phyloP scores from a whole-genome alignment of 2,329 filamentous ascomycete species.

The Talaromyces pinophilus region DNA sequence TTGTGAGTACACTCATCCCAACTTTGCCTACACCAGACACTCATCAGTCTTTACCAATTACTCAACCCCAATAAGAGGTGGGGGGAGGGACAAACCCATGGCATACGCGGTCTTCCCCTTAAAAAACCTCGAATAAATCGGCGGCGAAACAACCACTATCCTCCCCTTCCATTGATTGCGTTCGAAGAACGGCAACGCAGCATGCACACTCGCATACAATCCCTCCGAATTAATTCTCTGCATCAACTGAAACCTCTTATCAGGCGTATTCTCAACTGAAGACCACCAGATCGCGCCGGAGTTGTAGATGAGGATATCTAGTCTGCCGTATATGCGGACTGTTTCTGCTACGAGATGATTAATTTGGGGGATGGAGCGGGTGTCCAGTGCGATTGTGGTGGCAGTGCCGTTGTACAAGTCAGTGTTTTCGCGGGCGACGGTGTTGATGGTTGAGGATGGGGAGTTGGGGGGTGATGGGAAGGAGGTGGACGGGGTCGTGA shows the following conservation, averaged over 20 bases:
- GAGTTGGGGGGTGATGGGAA: conserved; percentile 80
- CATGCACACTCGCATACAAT: conserved; percentile 71
- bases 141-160: conserved; percentile 77
- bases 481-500: conserved; percentile 48
- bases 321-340: conserved; percentile 59
- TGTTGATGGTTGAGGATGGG: conserved; percentile 72
- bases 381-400: conserved; percentile 68
- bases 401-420: conserved; percentile 62
- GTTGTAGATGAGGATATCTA: conserved; percentile 81
- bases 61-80: too few species aligned
- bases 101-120: conserved; percentile 84
- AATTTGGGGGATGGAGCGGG: conserved; percentile 64
- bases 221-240: conserved; percentile 74
- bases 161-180: conserved; percentile 59
- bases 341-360: conserved; percentile 61
- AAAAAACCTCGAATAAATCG: conserved; percentile 84
- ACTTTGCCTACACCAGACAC: conserved; percentile 62
- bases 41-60: neutral
- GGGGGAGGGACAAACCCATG: conserved; percentile 45
- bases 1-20: conserved; percentile 78
- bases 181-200: conserved; percentile 65
- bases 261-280: conserved; percentile 68
- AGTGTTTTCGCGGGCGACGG: conserved; percentile 72
- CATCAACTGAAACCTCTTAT: conserved; percentile 77
- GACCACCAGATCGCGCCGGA: conserved; percentile 85